Evolutionary conservation across 2,329 filamentous ascomycete species (phyloP).

Genomic region (Cordyceps cicadae): DNA sequence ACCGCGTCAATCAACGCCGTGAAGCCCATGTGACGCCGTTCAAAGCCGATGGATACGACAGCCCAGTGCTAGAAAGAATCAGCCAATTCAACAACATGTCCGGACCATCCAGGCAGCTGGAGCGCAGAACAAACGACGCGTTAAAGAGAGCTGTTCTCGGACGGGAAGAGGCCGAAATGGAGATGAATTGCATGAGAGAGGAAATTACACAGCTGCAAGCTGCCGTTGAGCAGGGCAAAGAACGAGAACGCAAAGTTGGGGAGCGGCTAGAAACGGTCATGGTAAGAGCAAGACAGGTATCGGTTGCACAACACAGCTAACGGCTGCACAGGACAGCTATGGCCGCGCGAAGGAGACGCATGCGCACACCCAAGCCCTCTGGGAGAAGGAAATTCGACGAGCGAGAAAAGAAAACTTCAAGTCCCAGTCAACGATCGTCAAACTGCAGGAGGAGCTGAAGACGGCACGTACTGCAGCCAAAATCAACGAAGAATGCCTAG

Average conservation of each 20-base stretch:
- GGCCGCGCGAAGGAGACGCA: slow-evolving; percentile 62
- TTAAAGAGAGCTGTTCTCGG: slow-evolving; percentile 59
- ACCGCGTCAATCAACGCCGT: slow-evolving; percentile 49
- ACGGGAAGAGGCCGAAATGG: slow-evolving; percentile 63
- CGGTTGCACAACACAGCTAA: slow-evolving; percentile 8
- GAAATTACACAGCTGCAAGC: slow-evolving; percentile 48
- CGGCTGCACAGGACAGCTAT: slow-evolving; percentile 54
- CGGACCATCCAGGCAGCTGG: slow-evolving; percentile 50
- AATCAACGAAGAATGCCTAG: slow-evolving; percentile 49
- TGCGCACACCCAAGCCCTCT: slow-evolving; percentile 56
- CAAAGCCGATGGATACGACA: slow-evolving; percentile 40
- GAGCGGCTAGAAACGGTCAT: slow-evolving; percentile 61
- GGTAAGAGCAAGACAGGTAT: slow-evolving; percentile 41
- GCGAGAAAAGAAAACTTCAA: slow-evolving; percentile 68
- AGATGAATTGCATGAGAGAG: slow-evolving; percentile 55
- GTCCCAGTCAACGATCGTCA: slow-evolving; percentile 59
- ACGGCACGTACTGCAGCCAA: slow-evolving; percentile 46
- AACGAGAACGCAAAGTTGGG: slow-evolving; percentile 56
- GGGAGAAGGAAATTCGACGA: slow-evolving; percentile 66
- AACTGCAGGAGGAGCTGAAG: slow-evolving; percentile 68
- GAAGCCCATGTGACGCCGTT: slow-evolving; percentile 29
- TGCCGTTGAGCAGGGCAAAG: slow-evolving; percentile 56
- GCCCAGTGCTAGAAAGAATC: slow-evolving; percentile 58
- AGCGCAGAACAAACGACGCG: slow-evolving; percentile 57
- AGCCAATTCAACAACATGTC: slow-evolving; percentile 65